Conservation (phyloP, 2,329 filamentous ascomycete genomes). For the Thermothelomyces thermophilus region DNA sequence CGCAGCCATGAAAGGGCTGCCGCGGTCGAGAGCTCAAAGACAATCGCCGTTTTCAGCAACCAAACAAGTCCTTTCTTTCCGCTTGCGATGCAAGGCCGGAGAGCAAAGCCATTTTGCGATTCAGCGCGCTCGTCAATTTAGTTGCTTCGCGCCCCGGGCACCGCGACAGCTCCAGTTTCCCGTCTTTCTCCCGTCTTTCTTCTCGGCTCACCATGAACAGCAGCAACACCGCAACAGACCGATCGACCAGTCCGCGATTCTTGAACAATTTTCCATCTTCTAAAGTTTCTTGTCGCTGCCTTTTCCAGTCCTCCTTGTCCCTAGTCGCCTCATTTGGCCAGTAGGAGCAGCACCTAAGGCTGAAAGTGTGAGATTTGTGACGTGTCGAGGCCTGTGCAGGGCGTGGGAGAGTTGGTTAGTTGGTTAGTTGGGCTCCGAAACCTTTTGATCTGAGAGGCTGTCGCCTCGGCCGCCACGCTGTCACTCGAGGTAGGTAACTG, state of each 20-base stretch:
- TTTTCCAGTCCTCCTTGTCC: background rate
- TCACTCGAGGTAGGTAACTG: constrained; percentile 7
- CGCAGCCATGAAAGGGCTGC: constrained; percentile 16
- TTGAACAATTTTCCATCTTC: background rate
- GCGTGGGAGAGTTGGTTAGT: background rate
- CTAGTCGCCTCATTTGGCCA: background rate
- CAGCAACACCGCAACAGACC: background rate
- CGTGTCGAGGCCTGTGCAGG: constrained; percentile 9
- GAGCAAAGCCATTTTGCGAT: constrained; percentile 5
- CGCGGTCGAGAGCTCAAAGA: constrained; percentile 16
- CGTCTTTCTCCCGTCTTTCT: background rate
- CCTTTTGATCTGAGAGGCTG: background rate
- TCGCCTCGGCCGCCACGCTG: constrained; percentile 13
- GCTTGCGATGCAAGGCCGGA: constrained; percentile 17
- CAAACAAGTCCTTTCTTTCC: constrained; percentile 23
- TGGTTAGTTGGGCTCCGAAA: background rate
- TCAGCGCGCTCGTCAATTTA: constrained; percentile 15
- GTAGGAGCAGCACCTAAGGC: background rate
- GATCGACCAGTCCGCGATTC: background rate
- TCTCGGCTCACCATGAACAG: background rate
- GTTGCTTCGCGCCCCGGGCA: constrained; percentile 7
- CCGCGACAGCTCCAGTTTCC: background rate
- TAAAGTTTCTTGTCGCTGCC: background rate
- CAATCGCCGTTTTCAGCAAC: constrained; percentile 23
- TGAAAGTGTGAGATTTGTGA: background rate